Evolutionary conservation across 805 yeast genomes (phyloP).

Genomic region (Zygosaccharomyces lentus): DNA sequence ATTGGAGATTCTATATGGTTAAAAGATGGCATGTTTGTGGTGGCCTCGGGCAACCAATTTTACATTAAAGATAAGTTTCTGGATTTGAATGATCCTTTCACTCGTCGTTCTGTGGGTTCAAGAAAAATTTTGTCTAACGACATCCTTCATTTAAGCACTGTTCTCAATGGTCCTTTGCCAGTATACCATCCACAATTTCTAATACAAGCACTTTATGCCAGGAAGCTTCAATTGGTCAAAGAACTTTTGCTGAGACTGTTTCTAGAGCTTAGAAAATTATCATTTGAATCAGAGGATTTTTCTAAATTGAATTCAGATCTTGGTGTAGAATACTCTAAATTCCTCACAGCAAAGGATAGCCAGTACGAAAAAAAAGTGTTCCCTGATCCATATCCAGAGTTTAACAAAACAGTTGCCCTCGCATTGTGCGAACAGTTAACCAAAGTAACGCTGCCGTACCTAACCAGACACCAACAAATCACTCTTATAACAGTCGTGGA

Average conservation of each 20-base stretch:
- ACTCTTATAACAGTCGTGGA: slow-evolving; percentile 69
- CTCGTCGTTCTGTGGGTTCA: slow-evolving; percentile 54
- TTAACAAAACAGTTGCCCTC: slow-evolving; percentile 42
- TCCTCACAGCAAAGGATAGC: slow-evolving; percentile 22
- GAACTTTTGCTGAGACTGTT: slow-evolving; percentile 53
- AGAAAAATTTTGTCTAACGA: slow-evolving; percentile 49
- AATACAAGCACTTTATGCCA: slow-evolving; percentile 67
- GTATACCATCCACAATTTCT: slow-evolving; percentile 86
- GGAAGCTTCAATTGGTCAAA: slow-evolving; percentile 51
- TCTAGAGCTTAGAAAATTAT: slow-evolving; percentile 50
- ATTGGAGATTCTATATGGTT: slow-evolving; percentile 92
- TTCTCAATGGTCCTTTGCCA: slow-evolving; percentile 86
- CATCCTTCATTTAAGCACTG: slow-evolving; percentile 66
- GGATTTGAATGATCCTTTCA: slow-evolving; percentile 50
- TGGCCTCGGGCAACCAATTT: slow-evolving; percentile 87
- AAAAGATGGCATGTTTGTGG: slow-evolving; percentile 67
- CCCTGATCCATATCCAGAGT: slow-evolving; percentile 40
- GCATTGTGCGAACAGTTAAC: slow-evolving; percentile 57
- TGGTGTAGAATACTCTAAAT: slow-evolving; percentile 28
- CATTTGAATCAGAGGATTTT: slow-evolving; percentile 38
- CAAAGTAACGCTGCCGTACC: slow-evolving; percentile 64
- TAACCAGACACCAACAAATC: slow-evolving; percentile 88
- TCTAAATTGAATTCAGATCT: slow-evolving; percentile 33
- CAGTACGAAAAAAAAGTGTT: slow-evolving; percentile 25
- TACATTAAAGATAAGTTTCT: slow-evolving; percentile 71